phyloP scores from a whole-genome alignment of 805 yeast species.

The Metschnikowia reukaufii region DNA sequence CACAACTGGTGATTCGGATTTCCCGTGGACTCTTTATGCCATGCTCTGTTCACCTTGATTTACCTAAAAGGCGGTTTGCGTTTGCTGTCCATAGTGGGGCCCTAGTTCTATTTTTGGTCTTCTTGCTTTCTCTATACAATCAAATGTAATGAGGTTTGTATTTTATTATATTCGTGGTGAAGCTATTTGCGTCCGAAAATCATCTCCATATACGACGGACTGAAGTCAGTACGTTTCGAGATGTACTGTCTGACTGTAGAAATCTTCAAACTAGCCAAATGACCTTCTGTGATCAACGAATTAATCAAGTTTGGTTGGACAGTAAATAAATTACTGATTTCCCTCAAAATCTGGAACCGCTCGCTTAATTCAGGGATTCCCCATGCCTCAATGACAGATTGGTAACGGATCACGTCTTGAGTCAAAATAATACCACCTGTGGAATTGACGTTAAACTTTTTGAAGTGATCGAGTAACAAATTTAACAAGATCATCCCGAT shows the following conservation, averaged over 20 bases:
- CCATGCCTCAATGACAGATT: slow-evolving; percentile 69
- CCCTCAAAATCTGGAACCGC: slow-evolving; percentile 69
- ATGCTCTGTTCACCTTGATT: neutral
- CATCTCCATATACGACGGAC: slow-evolving; percentile 50
- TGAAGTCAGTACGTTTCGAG: slow-evolving; percentile 67
- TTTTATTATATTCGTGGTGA: neutral
- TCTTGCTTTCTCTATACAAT: slow-evolving; percentile 9
- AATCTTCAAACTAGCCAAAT: slow-evolving; percentile 63
- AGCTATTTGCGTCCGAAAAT: slow-evolving; percentile 38
- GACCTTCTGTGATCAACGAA: slow-evolving; percentile 80
- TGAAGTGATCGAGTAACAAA: slow-evolving; percentile 67
- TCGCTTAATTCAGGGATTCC: slow-evolving; percentile 57
- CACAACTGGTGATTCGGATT: neutral
- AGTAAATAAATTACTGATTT: slow-evolving; percentile 79
- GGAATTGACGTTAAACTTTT: slow-evolving; percentile 71
- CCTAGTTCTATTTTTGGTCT: slow-evolving; percentile 3
- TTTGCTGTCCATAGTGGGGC: slow-evolving; percentile 1
- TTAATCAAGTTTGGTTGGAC: slow-evolving; percentile 79
- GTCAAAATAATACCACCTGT: slow-evolving; percentile 83
- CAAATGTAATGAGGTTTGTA: slow-evolving; percentile 8
- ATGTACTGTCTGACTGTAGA: slow-evolving; percentile 64
- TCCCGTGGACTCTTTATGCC: neutral
- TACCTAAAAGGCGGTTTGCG: neutral
- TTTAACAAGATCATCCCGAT: slow-evolving; percentile 60
- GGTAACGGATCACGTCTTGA: slow-evolving; percentile 78